phyloP scores from a whole-genome alignment of 352 stramenopile genomes.

The Pythium rishiriense region DNA sequence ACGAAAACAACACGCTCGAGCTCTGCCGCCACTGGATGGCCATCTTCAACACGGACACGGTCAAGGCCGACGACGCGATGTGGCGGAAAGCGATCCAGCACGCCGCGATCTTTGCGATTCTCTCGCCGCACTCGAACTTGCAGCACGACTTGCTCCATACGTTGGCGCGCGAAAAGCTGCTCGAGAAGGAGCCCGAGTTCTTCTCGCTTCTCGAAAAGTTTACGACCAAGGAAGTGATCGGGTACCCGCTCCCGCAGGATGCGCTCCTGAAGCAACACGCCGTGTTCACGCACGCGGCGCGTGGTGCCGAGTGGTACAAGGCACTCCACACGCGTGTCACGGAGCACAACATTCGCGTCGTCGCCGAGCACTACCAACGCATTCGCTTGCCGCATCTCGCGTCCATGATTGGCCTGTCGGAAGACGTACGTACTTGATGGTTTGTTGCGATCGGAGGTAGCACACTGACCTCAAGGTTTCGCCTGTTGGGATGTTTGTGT shows the following conservation, averaged over 20 bases:
- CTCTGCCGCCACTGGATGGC: slow-evolving; percentile 88
- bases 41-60: slow-evolving; percentile 79
- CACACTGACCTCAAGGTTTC: not conserved
- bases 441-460: slow-evolving; percentile 3
- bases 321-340: slow-evolving; percentile 92
- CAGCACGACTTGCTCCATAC: slow-evolving; percentile 78
- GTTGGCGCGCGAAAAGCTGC: slow-evolving; percentile 58
- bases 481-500: not conserved
- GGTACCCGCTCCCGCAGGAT: slow-evolving; percentile 92
- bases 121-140: slow-evolving; percentile 77
- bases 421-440: slow-evolving; percentile 49
- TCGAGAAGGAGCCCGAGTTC: slow-evolving; percentile 67
- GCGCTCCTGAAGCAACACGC: slow-evolving; percentile 77
- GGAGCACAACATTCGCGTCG: slow-evolving; percentile 97
- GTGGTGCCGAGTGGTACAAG: slow-evolving; percentile 83
- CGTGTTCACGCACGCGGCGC: slow-evolving; percentile 80
- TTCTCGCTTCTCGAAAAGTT: slow-evolving; percentile 84
- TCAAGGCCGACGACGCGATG: slow-evolving; percentile 66
- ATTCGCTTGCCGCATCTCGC: slow-evolving; percentile 93
- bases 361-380: slow-evolving; percentile 94
- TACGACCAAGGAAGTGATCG: slow-evolving; percentile 97
- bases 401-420: slow-evolving; percentile 91
- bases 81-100: slow-evolving; percentile 77
- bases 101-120: slow-evolving; percentile 72
- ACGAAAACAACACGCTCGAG: slow-evolving; percentile 96